Base-by-base conservation (phyloP, 768 basidiomycete species). In the Russula sp. region DNA sequence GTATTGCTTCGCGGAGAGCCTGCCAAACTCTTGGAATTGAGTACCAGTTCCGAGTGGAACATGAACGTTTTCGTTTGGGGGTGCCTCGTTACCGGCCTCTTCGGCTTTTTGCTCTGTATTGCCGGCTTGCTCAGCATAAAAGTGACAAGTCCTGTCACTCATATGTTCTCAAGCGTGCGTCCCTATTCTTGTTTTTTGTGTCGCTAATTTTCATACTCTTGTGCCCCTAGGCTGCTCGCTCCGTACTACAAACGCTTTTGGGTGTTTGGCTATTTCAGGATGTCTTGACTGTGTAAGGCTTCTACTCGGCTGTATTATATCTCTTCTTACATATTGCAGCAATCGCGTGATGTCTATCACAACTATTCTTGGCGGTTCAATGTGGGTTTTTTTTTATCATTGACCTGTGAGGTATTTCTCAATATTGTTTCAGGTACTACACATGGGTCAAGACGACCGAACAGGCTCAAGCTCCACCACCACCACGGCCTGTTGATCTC, bases 81-180 rank as follows among this genome's bases (percentile, higher is more conserved):
- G 2, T 83, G 78, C 60, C 64, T 83, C 49, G 76, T 87, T 50
- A 90, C 88, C 22, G 89, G 89, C 18, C 63, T 85, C n/a, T 87
- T 90, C 63, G 90, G 90, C 2, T 93, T 91, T 75, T 71, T 91
- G 61, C 83, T 93, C 42, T 89, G 87, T 66, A 74, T 93, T 43
- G 88, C 90, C 1, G 88, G 87, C 22, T 73, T 91, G 66, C 75
- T 93, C 63, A 88, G 86, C 69, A 89, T 93, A 75, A 87, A 87
- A 69, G 82, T 90, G 53, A 91, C 89, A 16, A 87, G 85, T 59
- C 90, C 90, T 5, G 80, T 93, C 57, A 90, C 88, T 1, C 90
- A 91, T 71, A 92, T 90, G 88, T 88, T 92, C 73, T 85, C 85
- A 16, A 86, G 81, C 65, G 87, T 88, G 67, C 70, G 85, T 78